Base-by-base conservation (phyloP, 1,139 yeast species). In the Eremothecium cymbalariae region DNA sequence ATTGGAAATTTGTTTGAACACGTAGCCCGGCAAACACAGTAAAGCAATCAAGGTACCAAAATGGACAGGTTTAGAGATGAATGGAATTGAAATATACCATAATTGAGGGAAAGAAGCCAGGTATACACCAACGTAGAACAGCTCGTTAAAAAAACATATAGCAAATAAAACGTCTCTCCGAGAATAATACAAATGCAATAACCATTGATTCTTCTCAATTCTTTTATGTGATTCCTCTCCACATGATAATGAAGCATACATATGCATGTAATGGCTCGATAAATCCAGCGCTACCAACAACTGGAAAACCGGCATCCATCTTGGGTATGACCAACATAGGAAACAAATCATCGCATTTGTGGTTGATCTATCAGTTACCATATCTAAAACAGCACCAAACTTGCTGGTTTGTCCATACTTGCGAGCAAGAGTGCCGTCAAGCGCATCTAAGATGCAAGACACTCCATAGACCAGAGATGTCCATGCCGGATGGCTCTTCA, bases 321-420 rank as follows among this genome's bases (percentile, higher is more conserved):
- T 46, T 7, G 97, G 97, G 54, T 84, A 88, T 34, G 83, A 68
- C 28, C 83, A 77, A 48, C 93, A 75, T 41, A 93, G 68, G 59
- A 74, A 90, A 57, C 94, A 86, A 48, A 86, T 77, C 51, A 93
- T 69, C 15, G 95, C 82, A 9, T 94, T 75, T 0, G 99, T 93
- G 17, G 98, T 90, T 57, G 97, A 90, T 55, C 99, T 71, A 57
- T 93, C 99, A 18, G 98, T 90, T 23, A 93, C 97, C 99, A 93
- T 93, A 62, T 93, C 99, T 51, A 93, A 70, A 15, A 93, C 95
- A 9, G 98, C 97, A 22, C 98, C 99, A 51, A 86, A 85, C 47
- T 75, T 72, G 23, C 96, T 84, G 11, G 95, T 83, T 60, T 93
- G 99, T 55, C 82, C 75, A 59, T 68, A 85, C 51, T 72, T 73